These are phyloP conservation scores for Xylariaceae sp. DNA, from an alignment of 2,329 filamentous ascomycete genomes.

Conservation along the genomic window DNA sequence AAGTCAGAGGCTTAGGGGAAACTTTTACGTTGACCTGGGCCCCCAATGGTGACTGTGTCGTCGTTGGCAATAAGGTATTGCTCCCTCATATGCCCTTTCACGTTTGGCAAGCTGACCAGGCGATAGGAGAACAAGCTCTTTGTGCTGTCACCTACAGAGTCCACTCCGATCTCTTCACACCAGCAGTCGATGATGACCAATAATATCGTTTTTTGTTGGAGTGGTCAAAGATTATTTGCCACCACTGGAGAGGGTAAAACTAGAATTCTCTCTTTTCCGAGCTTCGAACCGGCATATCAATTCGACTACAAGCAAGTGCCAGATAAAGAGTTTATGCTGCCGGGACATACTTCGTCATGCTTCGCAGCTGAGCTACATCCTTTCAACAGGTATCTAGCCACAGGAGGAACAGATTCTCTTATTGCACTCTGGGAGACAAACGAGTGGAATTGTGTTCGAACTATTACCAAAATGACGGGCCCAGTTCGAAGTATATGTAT, in stretches of 20 bases:
- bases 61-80: slow-evolving; percentile 74
- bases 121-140: slow-evolving; percentile 65
- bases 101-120: slow-evolving; percentile 8
- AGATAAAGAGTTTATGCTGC: slow-evolving; percentile 63
- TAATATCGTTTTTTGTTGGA: slow-evolving; percentile 76
- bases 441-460: slow-evolving; percentile 77
- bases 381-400: slow-evolving; percentile 72
- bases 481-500: slow-evolving; percentile 72
- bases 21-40: slow-evolving; percentile 77
- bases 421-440: slow-evolving; percentile 79
- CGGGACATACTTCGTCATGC: slow-evolving; percentile 76
- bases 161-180: slow-evolving; percentile 62
- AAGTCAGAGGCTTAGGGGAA: slow-evolving; percentile 69
- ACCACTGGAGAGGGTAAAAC: slow-evolving; percentile 74
- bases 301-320: slow-evolving; percentile 52
- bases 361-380: slow-evolving; percentile 73
- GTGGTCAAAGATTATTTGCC: slow-evolving; percentile 71
- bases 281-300: slow-evolving; percentile 61
- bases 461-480: slow-evolving; percentile 70
- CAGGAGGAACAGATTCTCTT: slow-evolving; percentile 76
- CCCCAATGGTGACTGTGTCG: slow-evolving; percentile 70
- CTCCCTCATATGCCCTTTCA: background rate
- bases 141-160: slow-evolving; percentile 64
- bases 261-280: slow-evolving; percentile 72
- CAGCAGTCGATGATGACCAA: slow-evolving; percentile 71